A percentile compares a stretch with the other conserved stretches of the same genome.
These are phyloP conservation scores for Vaccinium myrtillus DNA, from an alignment of 148 eudicot species.

Conservation along the genomic window DNA sequence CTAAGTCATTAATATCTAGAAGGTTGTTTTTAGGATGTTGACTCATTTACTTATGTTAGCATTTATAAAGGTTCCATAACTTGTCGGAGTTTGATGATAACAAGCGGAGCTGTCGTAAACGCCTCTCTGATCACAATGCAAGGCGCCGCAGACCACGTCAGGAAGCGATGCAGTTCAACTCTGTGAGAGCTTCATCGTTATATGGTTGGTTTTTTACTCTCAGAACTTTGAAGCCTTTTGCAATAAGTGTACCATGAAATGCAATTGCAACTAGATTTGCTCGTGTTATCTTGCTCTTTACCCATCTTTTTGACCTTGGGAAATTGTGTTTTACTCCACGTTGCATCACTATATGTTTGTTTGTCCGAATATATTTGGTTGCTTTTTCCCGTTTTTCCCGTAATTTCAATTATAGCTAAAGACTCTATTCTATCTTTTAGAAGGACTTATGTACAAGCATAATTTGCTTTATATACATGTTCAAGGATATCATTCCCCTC, in stretches of 20 bases:
- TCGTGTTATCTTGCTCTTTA: not conserved
- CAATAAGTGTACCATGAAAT: not conserved
- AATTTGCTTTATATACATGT: not conserved
- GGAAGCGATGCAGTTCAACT: conserved; percentile 56
- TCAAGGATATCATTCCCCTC: not conserved
- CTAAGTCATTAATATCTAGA: not conserved
- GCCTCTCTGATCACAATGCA: conserved; percentile 88
- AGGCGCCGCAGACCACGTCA: conserved; percentile 81
- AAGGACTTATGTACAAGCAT: conserved; percentile 3
- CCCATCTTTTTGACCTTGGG: not conserved
- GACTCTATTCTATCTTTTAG: not conserved
- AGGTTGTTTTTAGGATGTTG: conserved; percentile 5
- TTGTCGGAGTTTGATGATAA: conserved; percentile 77
- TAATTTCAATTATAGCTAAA: not conserved
- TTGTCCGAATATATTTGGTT: not conserved
- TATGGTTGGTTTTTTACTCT: conserved; percentile 34
- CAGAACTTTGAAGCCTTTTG: not conserved
- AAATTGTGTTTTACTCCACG: not conserved
- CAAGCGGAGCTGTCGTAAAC: conserved; percentile 88
- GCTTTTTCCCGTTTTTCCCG: not conserved
- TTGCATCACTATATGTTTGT: not conserved
- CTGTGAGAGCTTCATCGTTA: conserved; percentile 55
- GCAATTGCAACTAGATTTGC: not conserved
- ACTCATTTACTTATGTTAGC: not conserved
- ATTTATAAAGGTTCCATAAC: conserved; percentile 62